Evolutionary conservation across 352 stramenopile species (phyloP).

Genomic region (Sclerospora graminicola): DNA sequence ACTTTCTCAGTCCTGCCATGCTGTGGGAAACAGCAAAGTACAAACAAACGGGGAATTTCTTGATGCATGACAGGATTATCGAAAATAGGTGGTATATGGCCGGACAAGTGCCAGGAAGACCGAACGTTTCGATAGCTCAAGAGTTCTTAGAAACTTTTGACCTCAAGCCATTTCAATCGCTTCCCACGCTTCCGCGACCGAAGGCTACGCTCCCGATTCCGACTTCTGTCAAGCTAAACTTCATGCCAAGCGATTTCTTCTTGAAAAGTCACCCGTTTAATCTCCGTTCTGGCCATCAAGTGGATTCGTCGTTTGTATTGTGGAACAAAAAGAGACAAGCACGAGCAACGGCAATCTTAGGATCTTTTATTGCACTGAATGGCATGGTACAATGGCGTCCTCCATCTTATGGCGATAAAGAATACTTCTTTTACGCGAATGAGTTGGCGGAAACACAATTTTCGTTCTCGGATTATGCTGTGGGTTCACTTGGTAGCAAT

Average conservation of each 20-base stretch:
- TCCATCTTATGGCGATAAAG: constrained; percentile 40
- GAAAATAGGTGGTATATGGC: constrained; percentile 18
- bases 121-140: constrained; percentile 21
- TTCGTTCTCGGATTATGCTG: constrained; percentile 34
- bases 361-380: constrained; percentile 30
- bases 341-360: constrained; percentile 34
- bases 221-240: constrained; percentile 3
- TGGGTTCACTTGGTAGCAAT: constrained; percentile 30
- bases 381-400: constrained; percentile 17
- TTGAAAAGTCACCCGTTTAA: constrained; percentile 42
- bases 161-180: neutral
- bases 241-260: constrained; percentile 35
- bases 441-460: constrained; percentile 46
- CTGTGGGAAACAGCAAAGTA: constrained; percentile 39
- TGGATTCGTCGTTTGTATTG: constrained; percentile 47
- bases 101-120: neutral
- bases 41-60: constrained; percentile 35
- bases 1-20: constrained; percentile 31
- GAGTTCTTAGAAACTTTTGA: constrained; percentile 16
- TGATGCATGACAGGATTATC: constrained; percentile 44
- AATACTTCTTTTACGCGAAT: constrained; percentile 45
- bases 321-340: constrained; percentile 45
- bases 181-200: constrained; percentile 18
- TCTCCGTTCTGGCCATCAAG: constrained; percentile 34
- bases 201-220: constrained; percentile 9